Evolutionary conservation across 805 yeast genomes (phyloP), one percentile per base, ranked within the genome.

Genomic region (Metschnikowia koreensis): DNA sequence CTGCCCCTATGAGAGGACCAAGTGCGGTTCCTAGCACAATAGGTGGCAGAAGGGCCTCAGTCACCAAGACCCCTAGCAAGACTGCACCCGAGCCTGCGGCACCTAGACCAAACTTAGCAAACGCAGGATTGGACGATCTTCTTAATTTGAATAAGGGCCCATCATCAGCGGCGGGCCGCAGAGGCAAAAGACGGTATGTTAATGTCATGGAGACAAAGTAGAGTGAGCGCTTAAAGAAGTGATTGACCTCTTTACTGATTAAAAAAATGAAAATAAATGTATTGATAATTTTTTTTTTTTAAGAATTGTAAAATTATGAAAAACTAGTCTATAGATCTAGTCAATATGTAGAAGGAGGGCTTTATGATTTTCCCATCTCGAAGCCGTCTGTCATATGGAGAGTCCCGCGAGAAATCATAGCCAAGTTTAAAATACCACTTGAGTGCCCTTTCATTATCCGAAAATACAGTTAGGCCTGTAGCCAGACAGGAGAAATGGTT

Each of bases 11-110:
- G 28, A 43, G 52, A 45, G 50, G 48, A 12, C 48, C 56, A 15
- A 36, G 48, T 11, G 44, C 49, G 3, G 33, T 42, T 16, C 27
- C 50, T 29, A 11, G 40, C 38, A 38, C 48, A 4, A 15, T 38
- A 27, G 53, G 68, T 74, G 10, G 68, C 80, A 1, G 77, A 80
- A 9, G 82, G 85, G 1, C 86, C 89, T 6, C 92, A 96, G 47
- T 43, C 22, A 34, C 47, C 9, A 48, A 43, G 16, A 8, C 93
- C 92, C 7, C 77, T 75, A 17, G 59, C 63, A 48, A 65, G 59
- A 60, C 72, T 62, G 56, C 67, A 66, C 52, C 58, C 6, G 58
- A 53, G 22, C 51, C 62, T 8, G 56, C 60, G 31, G 38, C 54
- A 26, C 47, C 54, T 26, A 29, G 43, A 16, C 55, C 64, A 17